These are phyloP conservation scores for Eudorina sp. DNA, from an alignment of 139 green algal species.

Conservation along the genomic window DNA sequence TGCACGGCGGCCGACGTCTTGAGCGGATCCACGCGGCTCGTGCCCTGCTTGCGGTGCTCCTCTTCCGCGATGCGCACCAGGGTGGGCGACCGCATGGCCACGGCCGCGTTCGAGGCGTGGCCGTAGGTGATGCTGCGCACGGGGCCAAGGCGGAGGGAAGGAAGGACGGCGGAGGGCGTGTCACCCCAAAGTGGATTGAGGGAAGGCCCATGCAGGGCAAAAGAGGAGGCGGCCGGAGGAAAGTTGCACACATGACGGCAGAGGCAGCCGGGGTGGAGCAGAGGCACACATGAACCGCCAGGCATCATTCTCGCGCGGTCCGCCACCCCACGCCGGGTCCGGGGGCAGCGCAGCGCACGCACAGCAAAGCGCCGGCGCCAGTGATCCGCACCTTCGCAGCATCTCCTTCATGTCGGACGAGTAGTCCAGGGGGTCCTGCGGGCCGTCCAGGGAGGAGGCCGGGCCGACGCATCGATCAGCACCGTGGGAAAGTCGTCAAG, in stretches of 20 bases:
- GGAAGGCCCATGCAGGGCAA: neutral
- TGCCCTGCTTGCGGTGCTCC: neutral
- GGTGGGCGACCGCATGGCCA: neutral
- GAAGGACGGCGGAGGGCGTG: too few relatives aligned
- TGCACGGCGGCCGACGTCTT: neutral
- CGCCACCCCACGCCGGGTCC: too few relatives aligned
- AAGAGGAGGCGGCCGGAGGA: neutral
- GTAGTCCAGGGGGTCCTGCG: conserved; percentile 40
- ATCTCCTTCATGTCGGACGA: conserved; percentile 44
- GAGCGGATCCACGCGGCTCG: neutral
- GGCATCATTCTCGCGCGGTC: too few relatives aligned
- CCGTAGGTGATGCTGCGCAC: neutral
- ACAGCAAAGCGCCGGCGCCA: too few relatives aligned
- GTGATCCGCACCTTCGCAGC: conserved; percentile 21
- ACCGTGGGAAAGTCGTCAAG: too few relatives aligned
- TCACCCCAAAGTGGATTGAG: neutral
- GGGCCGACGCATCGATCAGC: too few relatives aligned
- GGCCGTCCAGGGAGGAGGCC: too few relatives aligned
- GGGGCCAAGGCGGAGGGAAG: too few relatives aligned
- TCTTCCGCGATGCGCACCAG: neutral
- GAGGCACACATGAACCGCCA: too few relatives aligned
- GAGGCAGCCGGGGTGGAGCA: too few relatives aligned
- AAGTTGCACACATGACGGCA: too few relatives aligned
- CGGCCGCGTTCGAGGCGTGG: neutral
- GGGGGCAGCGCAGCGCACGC: too few relatives aligned